Base-by-base conservation (phyloP, 1,139 yeast species). In the Sporopachydermia cereana region DNA sequence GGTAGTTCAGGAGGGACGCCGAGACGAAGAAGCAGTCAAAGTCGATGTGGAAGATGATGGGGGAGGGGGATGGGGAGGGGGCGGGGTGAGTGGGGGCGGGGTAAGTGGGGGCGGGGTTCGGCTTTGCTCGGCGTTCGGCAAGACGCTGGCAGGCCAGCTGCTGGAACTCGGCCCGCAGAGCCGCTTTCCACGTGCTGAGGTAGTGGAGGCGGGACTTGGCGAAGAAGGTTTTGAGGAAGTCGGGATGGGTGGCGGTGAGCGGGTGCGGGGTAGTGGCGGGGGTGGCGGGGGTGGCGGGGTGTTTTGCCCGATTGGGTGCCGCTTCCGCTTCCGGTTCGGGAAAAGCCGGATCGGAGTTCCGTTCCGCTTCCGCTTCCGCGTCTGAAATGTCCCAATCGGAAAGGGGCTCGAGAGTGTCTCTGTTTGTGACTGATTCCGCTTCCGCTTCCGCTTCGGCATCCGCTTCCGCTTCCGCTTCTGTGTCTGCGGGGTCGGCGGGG, bases 1-100 rank as follows among this genome's bases (percentile, higher is more conserved):
- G 81, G 41, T 69, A 66, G 3, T 63, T 67, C 45, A 79, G 64
- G 14, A 85, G 74, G 0, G 96, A 84, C 0, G 84, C 96, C 0
- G 95, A 72, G 1, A 89, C 96, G 62, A 91, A 91, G 56, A 91
- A 91, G 52, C 95, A 86, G 59, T 91, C 98, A 60, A 86, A 91
- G 59, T 91, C 98, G 30, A 89, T 71, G 60, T 91, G 97, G 49
- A 88, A 60, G 18, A 88, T 74, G 0, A 71, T 61, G 41, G 62
- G 57, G 3, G 41, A 42, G 27, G 34, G 23, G 12, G 44, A 5
- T 14, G 21, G 9, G 18, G 39, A 2, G 18, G 3, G 1, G 39
- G 17, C 7, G 16, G 42, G 23, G 22, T 7, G 9, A 16, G 39
- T n/a, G 18, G 39, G 9, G 9, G 22, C 39, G 18, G 39, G 9